Conservation (phyloP, 129 eudicot genomes). For the Heracleum sosnowskyi region DNA sequence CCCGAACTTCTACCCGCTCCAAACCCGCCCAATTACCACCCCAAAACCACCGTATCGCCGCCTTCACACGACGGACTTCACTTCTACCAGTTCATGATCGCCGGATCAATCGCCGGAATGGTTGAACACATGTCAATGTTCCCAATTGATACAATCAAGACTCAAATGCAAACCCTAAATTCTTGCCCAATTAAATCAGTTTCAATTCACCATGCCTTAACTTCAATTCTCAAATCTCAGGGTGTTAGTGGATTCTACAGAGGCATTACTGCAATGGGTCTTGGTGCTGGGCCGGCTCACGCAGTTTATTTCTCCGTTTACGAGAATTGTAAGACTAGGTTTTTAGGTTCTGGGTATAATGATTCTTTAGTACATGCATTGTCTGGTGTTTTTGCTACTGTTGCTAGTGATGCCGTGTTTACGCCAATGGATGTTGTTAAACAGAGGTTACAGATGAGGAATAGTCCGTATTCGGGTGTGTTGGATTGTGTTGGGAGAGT, state of each 20-base stretch:
- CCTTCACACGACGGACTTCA: constrained; percentile 79
- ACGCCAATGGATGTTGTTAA: constrained; percentile 96
- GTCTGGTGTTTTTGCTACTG: constrained; percentile 74
- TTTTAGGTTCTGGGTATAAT: constrained; percentile 35
- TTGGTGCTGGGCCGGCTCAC: constrained; percentile 93
- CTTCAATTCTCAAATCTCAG: constrained; percentile 57
- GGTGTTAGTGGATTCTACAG: constrained; percentile 68
- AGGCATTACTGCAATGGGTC: constrained; percentile 85
- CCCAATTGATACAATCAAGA: constrained; percentile 79
- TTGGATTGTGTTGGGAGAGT: constrained; percentile 59
- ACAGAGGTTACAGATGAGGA: constrained; percentile 69
- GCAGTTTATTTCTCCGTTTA: constrained; percentile 78
- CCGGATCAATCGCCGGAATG: constrained; percentile 85
- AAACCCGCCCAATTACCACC: constrained; percentile 58
- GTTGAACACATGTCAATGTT: constrained; percentile 96
- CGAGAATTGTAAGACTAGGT: constrained; percentile 51
- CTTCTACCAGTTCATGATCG: constrained; percentile 83
- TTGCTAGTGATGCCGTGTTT: constrained; percentile 76
- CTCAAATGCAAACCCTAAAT: constrained; percentile 84
- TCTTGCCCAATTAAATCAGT: constrained; percentile 67
- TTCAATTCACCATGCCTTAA: constrained; percentile 45
- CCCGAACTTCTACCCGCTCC: constrained; percentile 57
- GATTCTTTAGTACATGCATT: constrained; percentile 53
- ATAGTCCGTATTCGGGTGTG: constrained; percentile 59
- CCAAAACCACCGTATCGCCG: constrained; percentile 29